Conservation (phyloP, 176 grass and related monocot genomes). For the Metroxylon sagu region DNA sequence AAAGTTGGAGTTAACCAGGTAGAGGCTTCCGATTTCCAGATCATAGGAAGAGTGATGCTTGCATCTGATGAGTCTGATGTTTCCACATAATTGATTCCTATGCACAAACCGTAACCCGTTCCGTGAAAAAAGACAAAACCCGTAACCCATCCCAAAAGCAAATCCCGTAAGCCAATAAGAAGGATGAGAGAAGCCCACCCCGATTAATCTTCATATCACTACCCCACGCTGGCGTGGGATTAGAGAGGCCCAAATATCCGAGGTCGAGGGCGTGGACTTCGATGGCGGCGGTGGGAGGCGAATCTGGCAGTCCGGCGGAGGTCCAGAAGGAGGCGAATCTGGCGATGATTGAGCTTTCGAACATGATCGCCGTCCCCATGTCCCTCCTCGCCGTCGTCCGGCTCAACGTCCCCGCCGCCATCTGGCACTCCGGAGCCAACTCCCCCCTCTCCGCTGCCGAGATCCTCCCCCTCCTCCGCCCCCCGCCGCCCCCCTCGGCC, state of each 20-base stretch:
- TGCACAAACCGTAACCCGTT: too few relatives aligned
- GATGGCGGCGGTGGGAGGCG: not conserved
- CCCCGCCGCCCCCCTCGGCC: slow-evolving; percentile 13
- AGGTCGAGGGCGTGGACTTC: too few relatives aligned
- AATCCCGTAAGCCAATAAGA: too few relatives aligned
- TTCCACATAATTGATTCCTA: too few relatives aligned
- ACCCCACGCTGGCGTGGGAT: too few relatives aligned
- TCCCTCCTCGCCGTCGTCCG: slow-evolving; percentile 55
- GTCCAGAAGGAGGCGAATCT: slow-evolving; percentile 27
- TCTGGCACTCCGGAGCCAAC: slow-evolving; percentile 46
- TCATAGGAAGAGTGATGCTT: too few relatives aligned
- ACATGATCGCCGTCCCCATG: slow-evolving; percentile 83
- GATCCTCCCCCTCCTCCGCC: slow-evolving; percentile 15
- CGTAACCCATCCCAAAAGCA: too few relatives aligned
- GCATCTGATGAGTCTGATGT: too few relatives aligned
- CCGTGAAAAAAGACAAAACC: too few relatives aligned
- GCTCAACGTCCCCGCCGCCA: slow-evolving; percentile 39
- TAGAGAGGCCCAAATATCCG: too few relatives aligned
- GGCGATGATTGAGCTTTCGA: slow-evolving; percentile 72
- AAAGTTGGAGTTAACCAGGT: slow-evolving; percentile 34
- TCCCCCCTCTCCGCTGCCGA: slow-evolving; percentile 35
- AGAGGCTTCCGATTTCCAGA: not conserved
- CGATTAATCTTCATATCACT: too few relatives aligned
- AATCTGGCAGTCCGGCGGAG: not conserved
- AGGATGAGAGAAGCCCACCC: too few relatives aligned